Evolutionary conservation across 164 flowering plant species (phyloP).

Genomic region (Stephania yunnanensis): DNA sequence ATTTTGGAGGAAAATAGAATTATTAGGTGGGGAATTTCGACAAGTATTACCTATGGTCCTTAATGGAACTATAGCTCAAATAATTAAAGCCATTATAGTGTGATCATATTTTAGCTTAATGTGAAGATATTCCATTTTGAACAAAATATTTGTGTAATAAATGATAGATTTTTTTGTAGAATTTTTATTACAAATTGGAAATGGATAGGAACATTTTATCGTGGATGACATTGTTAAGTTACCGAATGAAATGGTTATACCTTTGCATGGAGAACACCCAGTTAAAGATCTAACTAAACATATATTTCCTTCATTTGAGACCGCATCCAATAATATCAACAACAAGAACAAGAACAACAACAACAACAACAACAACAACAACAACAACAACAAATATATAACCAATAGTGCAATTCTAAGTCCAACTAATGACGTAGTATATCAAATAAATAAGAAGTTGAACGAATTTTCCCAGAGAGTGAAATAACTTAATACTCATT

Average conservation of each 20-base stretch:
- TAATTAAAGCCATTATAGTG: background rate
- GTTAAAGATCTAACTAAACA: background rate
- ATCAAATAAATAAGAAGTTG: background rate
- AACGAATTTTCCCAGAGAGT: background rate
- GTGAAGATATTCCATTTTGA: background rate
- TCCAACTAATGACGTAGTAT: background rate
- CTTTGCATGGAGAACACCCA: background rate
- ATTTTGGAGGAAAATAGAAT: background rate
- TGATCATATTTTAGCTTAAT: background rate
- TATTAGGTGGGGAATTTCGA: background rate
- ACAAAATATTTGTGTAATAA: background rate
- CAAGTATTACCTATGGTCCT: background rate
- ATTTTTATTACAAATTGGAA: background rate
- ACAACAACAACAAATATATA: background rate
- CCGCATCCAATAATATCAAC: too few species aligned
- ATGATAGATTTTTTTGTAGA: background rate
- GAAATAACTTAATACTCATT: slow-evolving; percentile 4
- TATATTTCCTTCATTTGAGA: background rate
- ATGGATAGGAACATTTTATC: background rate
- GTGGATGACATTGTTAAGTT: slow-evolving; percentile 1
- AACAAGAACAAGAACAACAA: too few species aligned
- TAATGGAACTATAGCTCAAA: background rate
- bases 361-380: too few species aligned
- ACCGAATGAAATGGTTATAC: slow-evolving; percentile 2
- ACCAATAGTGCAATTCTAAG: background rate